Percentiles rank a stretch among this genome's conserved stretches.
These are phyloP conservation scores for Stachybotrys echinatus DNA, from an alignment of 2,329 filamentous ascomycete genomes.

Conservation along the genomic window DNA sequence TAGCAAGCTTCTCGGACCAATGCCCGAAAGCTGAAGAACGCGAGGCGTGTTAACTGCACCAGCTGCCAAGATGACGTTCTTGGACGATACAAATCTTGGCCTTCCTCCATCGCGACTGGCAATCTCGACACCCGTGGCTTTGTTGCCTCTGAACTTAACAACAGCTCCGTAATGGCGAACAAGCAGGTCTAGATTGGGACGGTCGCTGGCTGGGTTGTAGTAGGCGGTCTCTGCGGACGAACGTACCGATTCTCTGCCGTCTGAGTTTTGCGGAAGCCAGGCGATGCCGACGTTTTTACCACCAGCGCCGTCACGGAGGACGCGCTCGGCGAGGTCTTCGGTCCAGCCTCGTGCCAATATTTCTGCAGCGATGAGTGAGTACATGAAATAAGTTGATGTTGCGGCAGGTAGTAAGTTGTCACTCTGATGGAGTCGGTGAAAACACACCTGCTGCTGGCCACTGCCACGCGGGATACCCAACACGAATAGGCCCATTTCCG, in stretches of 20 bases:
- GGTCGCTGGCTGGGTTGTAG: conserved; percentile 9
- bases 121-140: conserved; percentile 26
- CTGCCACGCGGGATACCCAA: conserved; percentile 16
- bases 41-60: conserved; percentile 52
- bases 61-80: conserved; percentile 25
- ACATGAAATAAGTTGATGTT: too few species aligned
- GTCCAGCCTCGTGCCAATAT: conserved; percentile 10
- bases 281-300: conserved; percentile 16
- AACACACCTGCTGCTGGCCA: conserved; percentile 13
- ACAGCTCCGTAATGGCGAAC: conserved; percentile 14
- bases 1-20: conserved; percentile 46
- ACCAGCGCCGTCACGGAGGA: conserved; percentile 13
- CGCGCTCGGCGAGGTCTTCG: conserved; percentile 8
- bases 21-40: conserved; percentile 51
- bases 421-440: not conserved
- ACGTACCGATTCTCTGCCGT: conserved; percentile 10
- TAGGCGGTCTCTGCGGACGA: conserved; percentile 15
- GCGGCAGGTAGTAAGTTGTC: too few species aligned
- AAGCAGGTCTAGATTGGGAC: conserved; percentile 13
- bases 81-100: conserved; percentile 7
- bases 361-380: not conserved
- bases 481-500: conserved; percentile 15
- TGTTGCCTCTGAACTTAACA: conserved; percentile 18
- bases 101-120: conserved; percentile 3
- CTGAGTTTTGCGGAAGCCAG: conserved; percentile 14